Evolutionary conservation across 2,329 filamentous ascomycete species (phyloP).

Genomic region (Diaporthe ampelina): DNA sequence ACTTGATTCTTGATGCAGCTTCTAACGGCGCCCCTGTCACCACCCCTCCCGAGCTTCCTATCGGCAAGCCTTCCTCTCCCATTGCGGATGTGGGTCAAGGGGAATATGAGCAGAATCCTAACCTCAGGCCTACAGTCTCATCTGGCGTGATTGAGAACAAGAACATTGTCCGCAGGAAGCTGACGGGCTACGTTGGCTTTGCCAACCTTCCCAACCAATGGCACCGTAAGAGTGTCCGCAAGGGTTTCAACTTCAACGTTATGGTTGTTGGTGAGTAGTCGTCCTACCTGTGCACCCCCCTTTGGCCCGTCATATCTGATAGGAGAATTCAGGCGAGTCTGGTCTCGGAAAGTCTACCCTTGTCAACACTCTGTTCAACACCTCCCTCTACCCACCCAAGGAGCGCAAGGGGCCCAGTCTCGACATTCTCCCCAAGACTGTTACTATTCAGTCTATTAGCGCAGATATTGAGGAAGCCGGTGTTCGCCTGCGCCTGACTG

Average conservation of each 20-base stretch:
- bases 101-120: conserved; percentile 54
- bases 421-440: conserved; percentile 98
- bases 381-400: conserved; percentile 97
- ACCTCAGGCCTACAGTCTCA: conserved; percentile 54
- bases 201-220: conserved; percentile 99
- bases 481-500: conserved; percentile 93
- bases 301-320: conserved; percentile 33
- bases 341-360: conserved; percentile 98
- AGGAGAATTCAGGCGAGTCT: conserved; percentile 82
- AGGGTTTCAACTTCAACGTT: conserved; percentile 99
- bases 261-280: conserved; percentile 94
- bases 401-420: conserved; percentile 98
- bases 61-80: conserved; percentile 54
- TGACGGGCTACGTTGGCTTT: conserved; percentile 98
- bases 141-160: conserved; percentile 77
- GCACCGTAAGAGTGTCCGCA: conserved; percentile 99
- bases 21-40: conserved; percentile 58
- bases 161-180: conserved; percentile 98
- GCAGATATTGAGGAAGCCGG: conserved; percentile 99
- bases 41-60: conserved; percentile 55
- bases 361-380: conserved; percentile 99
- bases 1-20: conserved; percentile 50
- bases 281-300: neutral
- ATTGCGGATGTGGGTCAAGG: conserved; percentile 46
- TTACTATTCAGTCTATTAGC: conserved; percentile 94